phyloP scores from a whole-genome alignment of 2,329 filamentous ascomycete species.

The Arthrinium phaeospermum region DNA sequence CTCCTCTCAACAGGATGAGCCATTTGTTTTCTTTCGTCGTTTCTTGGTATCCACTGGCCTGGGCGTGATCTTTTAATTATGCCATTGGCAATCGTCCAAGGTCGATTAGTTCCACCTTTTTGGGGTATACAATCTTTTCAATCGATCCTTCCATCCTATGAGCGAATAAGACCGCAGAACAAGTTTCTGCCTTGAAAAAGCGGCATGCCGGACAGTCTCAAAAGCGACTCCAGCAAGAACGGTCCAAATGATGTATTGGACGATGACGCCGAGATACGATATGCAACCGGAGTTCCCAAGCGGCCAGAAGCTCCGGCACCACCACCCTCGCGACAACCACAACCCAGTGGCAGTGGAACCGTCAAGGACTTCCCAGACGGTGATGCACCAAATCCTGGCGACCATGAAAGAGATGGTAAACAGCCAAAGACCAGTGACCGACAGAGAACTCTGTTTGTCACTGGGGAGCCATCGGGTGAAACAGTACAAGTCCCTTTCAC shows the following conservation, averaged over 20 bases:
- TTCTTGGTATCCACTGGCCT: too few relatives aligned
- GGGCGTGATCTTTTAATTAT: too few relatives aligned
- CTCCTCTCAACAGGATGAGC: too few relatives aligned
- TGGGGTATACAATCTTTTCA: neutral
- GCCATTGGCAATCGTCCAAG: too few relatives aligned
- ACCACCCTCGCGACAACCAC: neutral
- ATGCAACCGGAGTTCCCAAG: neutral
- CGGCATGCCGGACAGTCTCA: neutral
- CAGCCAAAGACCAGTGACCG: too few relatives aligned
- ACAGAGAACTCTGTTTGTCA: too few relatives aligned
- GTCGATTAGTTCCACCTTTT: neutral
- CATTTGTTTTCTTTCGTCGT: too few relatives aligned
- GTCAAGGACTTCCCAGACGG: neutral
- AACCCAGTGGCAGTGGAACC: neutral
- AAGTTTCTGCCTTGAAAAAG: neutral
- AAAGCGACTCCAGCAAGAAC: neutral
- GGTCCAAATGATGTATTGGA: neutral
- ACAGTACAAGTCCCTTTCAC: too few relatives aligned
- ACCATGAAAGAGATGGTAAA: neutral
- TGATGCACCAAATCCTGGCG: neutral
- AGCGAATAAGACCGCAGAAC: neutral
- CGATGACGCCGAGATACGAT: neutral
- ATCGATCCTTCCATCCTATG: neutral
- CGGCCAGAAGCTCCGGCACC: neutral
- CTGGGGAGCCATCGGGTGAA: too few relatives aligned